Percentiles rank a stretch among this genome's conserved stretches.
Evolutionary conservation across 148 eudicot species (phyloP).

Genomic region (Dianthus caryophyllus): DNA sequence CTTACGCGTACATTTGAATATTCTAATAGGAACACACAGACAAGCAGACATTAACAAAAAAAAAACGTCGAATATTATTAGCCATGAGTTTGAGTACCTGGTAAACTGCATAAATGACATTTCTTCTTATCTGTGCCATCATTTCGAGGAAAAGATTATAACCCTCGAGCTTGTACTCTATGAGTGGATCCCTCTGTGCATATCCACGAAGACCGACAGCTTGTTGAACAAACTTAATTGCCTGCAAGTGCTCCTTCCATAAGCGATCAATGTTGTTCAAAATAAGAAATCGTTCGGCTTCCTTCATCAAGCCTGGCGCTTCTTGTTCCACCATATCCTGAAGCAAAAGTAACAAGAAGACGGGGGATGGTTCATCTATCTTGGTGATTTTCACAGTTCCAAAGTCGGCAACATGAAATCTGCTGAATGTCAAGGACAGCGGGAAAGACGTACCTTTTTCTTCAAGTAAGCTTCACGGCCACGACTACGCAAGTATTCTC

Average conservation of each 20-base stretch:
- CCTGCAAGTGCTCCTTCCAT: constrained; percentile 99
- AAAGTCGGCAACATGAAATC: not conserved
- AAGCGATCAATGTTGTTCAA: constrained; percentile 93
- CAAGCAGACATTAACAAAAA: no score
- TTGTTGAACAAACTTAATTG: constrained; percentile 94
- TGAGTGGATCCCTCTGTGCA: constrained; percentile 97
- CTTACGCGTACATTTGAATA: not conserved
- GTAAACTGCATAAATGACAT: constrained; percentile 90
- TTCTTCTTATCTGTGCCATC: constrained; percentile 98
- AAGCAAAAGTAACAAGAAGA: constrained; percentile 5
- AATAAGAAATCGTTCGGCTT: constrained; percentile 88
- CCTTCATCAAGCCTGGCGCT: constrained; percentile 92
- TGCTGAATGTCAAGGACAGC: not conserved
- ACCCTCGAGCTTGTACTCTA: constrained; percentile 98
- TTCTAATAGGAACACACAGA: not conserved
- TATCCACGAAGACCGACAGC: constrained; percentile 97
- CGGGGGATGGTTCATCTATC: no score
- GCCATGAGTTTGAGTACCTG: constrained; percentile 51
- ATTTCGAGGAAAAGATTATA: constrained; percentile 94
- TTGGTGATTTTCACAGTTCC: no score
- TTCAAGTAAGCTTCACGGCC: constrained; percentile 91
- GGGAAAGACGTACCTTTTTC: constrained; percentile 54
- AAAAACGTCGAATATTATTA: not conserved
- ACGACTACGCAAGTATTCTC: constrained; percentile 60
- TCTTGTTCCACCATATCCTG: constrained; percentile 82